A percentile compares a stretch with the other conserved stretches of the same genome.
Evolutionary conservation across 108 stramenopile genomes (phyloP).

Genomic region (Cyclotella sp.): DNA sequence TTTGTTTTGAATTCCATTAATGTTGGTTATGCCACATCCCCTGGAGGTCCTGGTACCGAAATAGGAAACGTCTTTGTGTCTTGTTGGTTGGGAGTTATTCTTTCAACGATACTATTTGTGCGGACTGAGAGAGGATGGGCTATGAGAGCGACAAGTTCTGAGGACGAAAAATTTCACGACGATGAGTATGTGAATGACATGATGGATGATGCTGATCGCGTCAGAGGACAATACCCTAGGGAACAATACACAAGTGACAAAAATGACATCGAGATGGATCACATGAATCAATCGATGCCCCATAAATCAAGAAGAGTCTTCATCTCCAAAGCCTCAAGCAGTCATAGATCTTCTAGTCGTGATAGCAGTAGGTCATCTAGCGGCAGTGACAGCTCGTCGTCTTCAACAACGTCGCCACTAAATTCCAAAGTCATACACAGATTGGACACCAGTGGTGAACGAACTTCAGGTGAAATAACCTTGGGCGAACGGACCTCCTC

Average conservation of each 20-base stretch:
- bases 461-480: conserved; percentile 8
- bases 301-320: neutral
- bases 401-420: conserved; percentile 4
- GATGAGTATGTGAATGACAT: neutral
- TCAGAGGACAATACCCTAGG: neutral
- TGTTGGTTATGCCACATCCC: conserved; percentile 30
- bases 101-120: conserved; percentile 33
- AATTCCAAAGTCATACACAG: neutral
- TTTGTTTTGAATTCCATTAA: conserved; percentile 26
- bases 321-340: neutral
- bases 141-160: neutral
- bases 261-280: conserved; percentile 8
- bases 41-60: conserved; percentile 30
- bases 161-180: neutral
- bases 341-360: conserved; percentile 1
- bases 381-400: conserved; percentile 9
- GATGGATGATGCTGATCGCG: neutral
- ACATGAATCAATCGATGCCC: neutral
- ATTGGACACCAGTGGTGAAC: conserved; percentile 1
- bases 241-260: neutral
- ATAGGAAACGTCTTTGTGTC: conserved; percentile 33
- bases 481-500: too few species aligned
- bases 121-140: conserved; percentile 16
- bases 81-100: conserved; percentile 22
- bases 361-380: conserved; percentile 2